Conservation (phyloP, 345 rosid species). For the Rhizophora apiculata region DNA sequence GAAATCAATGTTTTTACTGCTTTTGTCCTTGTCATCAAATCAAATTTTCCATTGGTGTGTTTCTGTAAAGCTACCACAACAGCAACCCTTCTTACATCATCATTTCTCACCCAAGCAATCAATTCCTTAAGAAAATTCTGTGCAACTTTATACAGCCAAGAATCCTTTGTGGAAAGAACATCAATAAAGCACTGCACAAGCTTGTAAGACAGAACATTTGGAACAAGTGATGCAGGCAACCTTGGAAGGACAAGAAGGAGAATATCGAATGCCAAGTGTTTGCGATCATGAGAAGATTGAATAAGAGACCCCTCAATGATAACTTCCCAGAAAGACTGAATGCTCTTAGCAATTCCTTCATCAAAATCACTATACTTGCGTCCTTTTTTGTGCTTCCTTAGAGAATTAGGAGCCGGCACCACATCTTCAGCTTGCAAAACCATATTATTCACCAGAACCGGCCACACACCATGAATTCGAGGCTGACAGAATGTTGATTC, state of each 20-base stretch:
- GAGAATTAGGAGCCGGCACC: constrained; percentile 51
- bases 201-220: constrained; percentile 62
- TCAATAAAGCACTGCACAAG: constrained; percentile 88
- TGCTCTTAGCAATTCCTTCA: constrained; percentile 64
- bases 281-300: constrained; percentile 89
- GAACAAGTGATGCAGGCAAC: constrained; percentile 69
- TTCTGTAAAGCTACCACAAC: constrained; percentile 78
- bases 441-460: constrained; percentile 52
- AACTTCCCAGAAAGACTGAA: constrained; percentile 55
- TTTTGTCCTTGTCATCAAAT: constrained; percentile 61
- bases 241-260: constrained; percentile 76
- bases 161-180: constrained; percentile 79
- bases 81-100: constrained; percentile 79
- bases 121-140: constrained; percentile 71
- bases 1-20: constrained; percentile 75
- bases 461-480: constrained; percentile 88
- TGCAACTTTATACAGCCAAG: constrained; percentile 86
- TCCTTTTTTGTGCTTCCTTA: constrained; percentile 72
- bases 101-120: constrained; percentile 65
- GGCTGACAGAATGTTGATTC: constrained; percentile 97
- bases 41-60: constrained; percentile 90
- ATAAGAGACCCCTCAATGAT: constrained; percentile 76
- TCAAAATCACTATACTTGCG: constrained; percentile 68
- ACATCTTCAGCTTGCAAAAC: constrained; percentile 68
- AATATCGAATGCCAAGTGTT: constrained; percentile 81